These are phyloP conservation scores for Amanita jacksonii DNA, from an alignment of 768 basidiomycete genomes.

Conservation along the genomic window DNA sequence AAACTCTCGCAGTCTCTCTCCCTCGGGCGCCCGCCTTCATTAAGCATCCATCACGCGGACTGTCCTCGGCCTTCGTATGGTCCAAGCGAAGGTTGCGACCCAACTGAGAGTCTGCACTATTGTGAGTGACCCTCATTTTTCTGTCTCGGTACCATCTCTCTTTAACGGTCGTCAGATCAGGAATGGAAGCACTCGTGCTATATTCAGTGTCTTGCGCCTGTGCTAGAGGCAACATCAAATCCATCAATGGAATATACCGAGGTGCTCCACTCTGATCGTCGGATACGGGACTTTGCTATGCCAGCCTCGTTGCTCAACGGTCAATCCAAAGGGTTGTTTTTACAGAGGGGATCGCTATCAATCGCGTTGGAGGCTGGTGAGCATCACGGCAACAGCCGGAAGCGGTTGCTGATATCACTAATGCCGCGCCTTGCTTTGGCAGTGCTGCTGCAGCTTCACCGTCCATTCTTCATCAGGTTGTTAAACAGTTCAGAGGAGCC, in stretches of 20 bases:
- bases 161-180: slow-evolving; percentile 35
- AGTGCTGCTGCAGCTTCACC: slow-evolving; percentile 61
- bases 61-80: slow-evolving; percentile 38
- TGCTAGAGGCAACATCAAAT: slow-evolving; percentile 47
- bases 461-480: slow-evolving; percentile 58
- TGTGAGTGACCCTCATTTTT: slow-evolving; percentile 25
- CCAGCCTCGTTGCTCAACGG: slow-evolving; percentile 39
- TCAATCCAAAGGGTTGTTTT: slow-evolving; percentile 36
- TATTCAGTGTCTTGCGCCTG: slow-evolving; percentile 47
- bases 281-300: slow-evolving; percentile 52
- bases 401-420: not conserved
- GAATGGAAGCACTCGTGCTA: slow-evolving; percentile 67
- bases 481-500: slow-evolving; percentile 47
- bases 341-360: slow-evolving; percentile 51
- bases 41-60: slow-evolving; percentile 53
- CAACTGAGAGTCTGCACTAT: slow-evolving; percentile 29
- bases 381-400: too few species aligned
- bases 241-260: slow-evolving; percentile 40
- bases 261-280: slow-evolving; percentile 46
- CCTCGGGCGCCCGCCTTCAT: slow-evolving; percentile 58
- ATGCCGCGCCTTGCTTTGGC: not conserved
- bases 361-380: slow-evolving; percentile 56
- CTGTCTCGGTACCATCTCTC: slow-evolving; percentile 2
- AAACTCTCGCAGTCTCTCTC: slow-evolving; percentile 44
- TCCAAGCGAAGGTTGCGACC: slow-evolving; percentile 28